Evolutionary conservation across 345 rosid genomes (phyloP).

Genomic region (Citrus cavaleriei): DNA sequence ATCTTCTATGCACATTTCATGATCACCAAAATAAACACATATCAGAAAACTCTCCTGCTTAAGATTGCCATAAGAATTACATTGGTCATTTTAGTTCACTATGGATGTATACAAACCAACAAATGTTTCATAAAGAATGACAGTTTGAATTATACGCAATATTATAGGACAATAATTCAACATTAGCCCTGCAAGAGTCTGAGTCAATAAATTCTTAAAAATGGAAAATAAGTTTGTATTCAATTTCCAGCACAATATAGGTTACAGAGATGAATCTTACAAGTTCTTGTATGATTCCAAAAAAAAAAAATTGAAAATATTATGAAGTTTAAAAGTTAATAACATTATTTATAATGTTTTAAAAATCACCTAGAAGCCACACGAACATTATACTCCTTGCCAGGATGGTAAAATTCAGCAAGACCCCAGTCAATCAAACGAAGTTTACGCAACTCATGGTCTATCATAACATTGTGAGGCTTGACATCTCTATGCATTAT

Average conservation of each 20-base stretch:
- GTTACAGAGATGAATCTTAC: neutral
- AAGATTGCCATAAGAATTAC: neutral
- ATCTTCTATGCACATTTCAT: neutral
- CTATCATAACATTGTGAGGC: conserved; percentile 90
- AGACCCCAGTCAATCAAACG: conserved; percentile 88
- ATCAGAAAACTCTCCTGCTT: neutral
- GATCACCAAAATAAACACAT: neutral
- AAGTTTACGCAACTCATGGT: conserved; percentile 82
- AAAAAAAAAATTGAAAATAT: neutral
- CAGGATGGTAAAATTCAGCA: conserved; percentile 85
- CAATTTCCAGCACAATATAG: neutral
- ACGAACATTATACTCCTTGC: conserved; percentile 80
- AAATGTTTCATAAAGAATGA: neutral
- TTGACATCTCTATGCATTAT: conserved; percentile 91
- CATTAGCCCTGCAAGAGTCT: neutral
- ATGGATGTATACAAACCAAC: neutral
- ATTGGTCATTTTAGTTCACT: neutral
- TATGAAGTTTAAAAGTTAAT: neutral
- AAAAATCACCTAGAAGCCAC: conserved; percentile 72
- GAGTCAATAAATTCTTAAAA: neutral
- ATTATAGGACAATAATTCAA: neutral
- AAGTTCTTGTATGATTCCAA: neutral
- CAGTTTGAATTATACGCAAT: neutral
- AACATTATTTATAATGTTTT: neutral
- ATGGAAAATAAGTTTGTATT: neutral